Evolutionary conservation across 345 rosid species (phyloP), one percentile per base, ranked within the genome.

Genomic region (Pistacia integerrima): DNA sequence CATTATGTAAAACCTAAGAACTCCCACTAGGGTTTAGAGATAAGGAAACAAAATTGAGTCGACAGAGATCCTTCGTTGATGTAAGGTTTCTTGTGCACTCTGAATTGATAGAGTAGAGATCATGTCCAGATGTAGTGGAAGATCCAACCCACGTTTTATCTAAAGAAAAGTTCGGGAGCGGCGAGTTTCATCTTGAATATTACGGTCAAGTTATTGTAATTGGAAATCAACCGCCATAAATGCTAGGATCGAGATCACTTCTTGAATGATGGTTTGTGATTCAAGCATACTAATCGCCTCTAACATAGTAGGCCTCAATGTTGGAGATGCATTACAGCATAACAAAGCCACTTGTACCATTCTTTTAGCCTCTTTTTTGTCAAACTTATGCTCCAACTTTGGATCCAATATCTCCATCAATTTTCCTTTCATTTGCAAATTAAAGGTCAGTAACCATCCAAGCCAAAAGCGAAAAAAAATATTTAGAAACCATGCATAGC

Each of bases 211-310:
- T 54, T 77, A 77, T 70, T 79, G 75, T 20, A 79, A 79, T 51
- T 83, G 69, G 75, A 81, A 14, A 64, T 78, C 78, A 41, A 41
- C 79, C 81, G 0, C 75, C 66, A 35, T 51, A 51, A 14, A 51
- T 51, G 55, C 55, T 51, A 76, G 79, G 85, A 22, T 85, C 1
- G 73, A 58, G 44, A 77, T 66, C 22, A 41, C 44, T 46, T 86
- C 85, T 0, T 78, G 78, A 33, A 86, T 64, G 10, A 54, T 14
- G 11, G 74, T 73, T 62, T 77, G 74, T 11, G 78, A 79, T 71
- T 80, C 81, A 2, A 83, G 79, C 82, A 83, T 80, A 5, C 52
- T 77, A 22, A 83, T 79, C n/a, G 63, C 86, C 67, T 72, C 76
- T 9, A 82, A 77, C 79, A 80, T 83, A 1, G 77, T 77, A 5